Percentiles rank a stretch among this genome's conserved stretches.
Conservation (phyloP, 1,284 basidiomycete species). For the Psilocybe mexicana region DNA sequence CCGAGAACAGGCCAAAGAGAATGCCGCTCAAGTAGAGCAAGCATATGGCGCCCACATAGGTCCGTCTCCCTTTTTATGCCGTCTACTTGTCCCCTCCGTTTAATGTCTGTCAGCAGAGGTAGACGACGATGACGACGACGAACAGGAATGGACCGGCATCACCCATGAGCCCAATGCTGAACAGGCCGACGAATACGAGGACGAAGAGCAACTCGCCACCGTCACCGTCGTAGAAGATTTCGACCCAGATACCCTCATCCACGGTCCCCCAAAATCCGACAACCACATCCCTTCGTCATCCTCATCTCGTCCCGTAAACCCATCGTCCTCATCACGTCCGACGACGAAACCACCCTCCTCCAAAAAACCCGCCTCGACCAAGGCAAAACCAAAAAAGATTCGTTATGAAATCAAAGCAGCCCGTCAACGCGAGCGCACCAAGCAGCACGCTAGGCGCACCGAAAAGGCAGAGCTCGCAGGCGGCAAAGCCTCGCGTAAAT, state of each 20-base stretch:
- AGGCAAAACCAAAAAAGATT: slow-evolving; percentile 44
- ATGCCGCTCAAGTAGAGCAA: slow-evolving; percentile 68
- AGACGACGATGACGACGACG: slow-evolving; percentile 22
- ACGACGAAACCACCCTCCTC: slow-evolving; percentile 6
- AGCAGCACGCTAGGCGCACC: slow-evolving; percentile 57
- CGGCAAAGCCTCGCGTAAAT: slow-evolving; percentile 50
- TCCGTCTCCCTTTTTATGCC: slow-evolving; percentile 28
- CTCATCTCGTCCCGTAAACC: slow-evolving; percentile 12
- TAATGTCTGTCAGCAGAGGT: slow-evolving; percentile 6
- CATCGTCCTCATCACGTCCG: slow-evolving; percentile 8
- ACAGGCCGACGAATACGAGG: slow-evolving; percentile 67
- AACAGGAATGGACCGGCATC: slow-evolving; percentile 48
- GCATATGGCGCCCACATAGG: slow-evolving; percentile 63
- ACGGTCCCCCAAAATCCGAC: slow-evolving; percentile 37
- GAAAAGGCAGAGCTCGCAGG: slow-evolving; percentile 73
- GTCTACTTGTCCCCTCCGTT: slow-evolving; percentile 10
- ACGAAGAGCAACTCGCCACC: slow-evolving; percentile 76
- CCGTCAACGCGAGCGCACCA: slow-evolving; percentile 52
- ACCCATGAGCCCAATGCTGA: slow-evolving; percentile 30
- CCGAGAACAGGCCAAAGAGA: slow-evolving; percentile 67
- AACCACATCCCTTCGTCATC: slow-evolving; percentile 8
- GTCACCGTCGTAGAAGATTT: slow-evolving; percentile 84
- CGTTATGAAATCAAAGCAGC: slow-evolving; percentile 67
- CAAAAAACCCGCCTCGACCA: slow-evolving; percentile 21
- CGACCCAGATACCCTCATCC: slow-evolving; percentile 60